A percentile compares a stretch with the other conserved stretches of the same genome.
Conservation (phyloP, 805 yeast genomes). For the Wickerhamiella hasegawae region DNA sequence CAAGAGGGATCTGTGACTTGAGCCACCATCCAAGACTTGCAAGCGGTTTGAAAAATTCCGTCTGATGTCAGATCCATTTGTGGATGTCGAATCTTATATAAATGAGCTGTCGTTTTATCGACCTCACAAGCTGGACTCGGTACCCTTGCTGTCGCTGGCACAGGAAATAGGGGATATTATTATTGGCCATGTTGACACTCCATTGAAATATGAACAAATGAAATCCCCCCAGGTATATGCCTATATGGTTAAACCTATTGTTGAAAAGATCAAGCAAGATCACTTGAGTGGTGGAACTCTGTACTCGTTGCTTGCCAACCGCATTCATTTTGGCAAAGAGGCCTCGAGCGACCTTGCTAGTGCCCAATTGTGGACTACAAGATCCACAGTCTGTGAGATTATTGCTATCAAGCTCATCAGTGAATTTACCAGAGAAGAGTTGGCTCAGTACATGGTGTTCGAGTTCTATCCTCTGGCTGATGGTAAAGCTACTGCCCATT, state of each 20-base stretch:
- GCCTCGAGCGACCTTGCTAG: slow-evolving; percentile 18
- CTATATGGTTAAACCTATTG: slow-evolving; percentile 32
- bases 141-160: slow-evolving; percentile 22
- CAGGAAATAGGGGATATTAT: slow-evolving; percentile 28
- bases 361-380: slow-evolving; percentile 25
- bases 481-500: slow-evolving; percentile 13
- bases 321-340: slow-evolving; percentile 25
- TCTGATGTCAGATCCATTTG: background rate
- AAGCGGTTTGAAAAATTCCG: too few species aligned
- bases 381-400: slow-evolving; percentile 37
- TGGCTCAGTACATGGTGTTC: slow-evolving; percentile 31
- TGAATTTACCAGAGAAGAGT: slow-evolving; percentile 26
- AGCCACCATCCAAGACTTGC: too few species aligned
- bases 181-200: slow-evolving; percentile 27
- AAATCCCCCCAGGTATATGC: slow-evolving; percentile 35
- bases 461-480: slow-evolving; percentile 31
- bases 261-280: slow-evolving; percentile 20
- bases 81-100: background rate
- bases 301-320: slow-evolving; percentile 25
- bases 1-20: too few species aligned
- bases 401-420: slow-evolving; percentile 34
- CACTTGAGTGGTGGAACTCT: slow-evolving; percentile 21
- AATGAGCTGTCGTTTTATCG: background rate
- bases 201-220: slow-evolving; percentile 35
- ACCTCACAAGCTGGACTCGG: slow-evolving; percentile 16